Conservation (phyloP, 164 flowering plant species). For the Annona squamosa region DNA sequence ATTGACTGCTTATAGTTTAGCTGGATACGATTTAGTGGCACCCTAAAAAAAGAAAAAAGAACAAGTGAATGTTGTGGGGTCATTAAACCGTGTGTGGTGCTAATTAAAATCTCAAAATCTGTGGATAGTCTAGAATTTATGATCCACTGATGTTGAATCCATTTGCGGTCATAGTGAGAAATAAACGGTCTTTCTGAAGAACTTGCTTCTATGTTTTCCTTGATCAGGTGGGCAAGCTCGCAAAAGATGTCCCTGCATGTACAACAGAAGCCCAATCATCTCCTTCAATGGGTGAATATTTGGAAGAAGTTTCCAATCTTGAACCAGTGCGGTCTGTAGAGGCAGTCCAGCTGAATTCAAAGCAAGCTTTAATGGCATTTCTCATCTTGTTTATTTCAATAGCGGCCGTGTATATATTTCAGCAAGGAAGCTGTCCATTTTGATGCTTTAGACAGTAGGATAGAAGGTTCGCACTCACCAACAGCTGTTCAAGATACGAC, state of each 20-base stretch:
- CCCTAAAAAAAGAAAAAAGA: too few species aligned
- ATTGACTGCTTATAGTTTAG: not conserved
- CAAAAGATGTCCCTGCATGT: constrained; percentile 10
- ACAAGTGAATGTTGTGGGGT: too few species aligned
- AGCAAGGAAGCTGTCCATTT: constrained; percentile 14
- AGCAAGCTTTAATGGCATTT: constrained; percentile 35
- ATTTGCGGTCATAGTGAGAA: not conserved
- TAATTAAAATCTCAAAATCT: not conserved
- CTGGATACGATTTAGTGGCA: not conserved
- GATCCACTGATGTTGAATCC: not conserved
- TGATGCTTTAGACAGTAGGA: constrained; percentile 9
- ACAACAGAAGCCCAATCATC: constrained; percentile 19
- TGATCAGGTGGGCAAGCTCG: constrained; percentile 26
- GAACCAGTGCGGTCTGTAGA: constrained; percentile 52
- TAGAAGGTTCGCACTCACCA: not conserved
- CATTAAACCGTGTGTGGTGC: not conserved
- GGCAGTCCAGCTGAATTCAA: constrained; percentile 39
- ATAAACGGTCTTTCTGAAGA: not conserved
- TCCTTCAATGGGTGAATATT: constrained; percentile 5
- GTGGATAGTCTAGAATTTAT: not conserved
- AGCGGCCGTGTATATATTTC: constrained; percentile 25
- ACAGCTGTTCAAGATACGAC: not conserved
- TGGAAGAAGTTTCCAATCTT: constrained; percentile 9
- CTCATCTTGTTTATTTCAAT: constrained; percentile 34
- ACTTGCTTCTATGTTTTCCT: not conserved